phyloP scores from a whole-genome alignment of 768 basidiomycete genomes.

The Tylopilus vinaceipallidus region DNA sequence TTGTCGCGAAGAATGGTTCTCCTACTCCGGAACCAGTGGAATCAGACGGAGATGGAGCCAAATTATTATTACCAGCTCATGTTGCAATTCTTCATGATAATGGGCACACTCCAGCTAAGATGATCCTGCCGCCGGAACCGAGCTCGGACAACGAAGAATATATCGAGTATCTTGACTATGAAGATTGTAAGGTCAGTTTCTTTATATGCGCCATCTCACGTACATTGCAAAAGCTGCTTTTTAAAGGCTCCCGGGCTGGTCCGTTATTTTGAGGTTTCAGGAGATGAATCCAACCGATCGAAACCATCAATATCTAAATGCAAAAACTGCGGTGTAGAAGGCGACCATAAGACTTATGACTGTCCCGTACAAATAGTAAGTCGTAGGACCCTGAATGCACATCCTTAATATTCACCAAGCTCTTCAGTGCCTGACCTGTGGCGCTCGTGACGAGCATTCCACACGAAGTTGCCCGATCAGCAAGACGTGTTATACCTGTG shows the following conservation, averaged over 20 bases:
- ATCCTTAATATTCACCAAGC: slow-evolving; percentile 1
- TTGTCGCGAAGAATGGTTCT: slow-evolving; percentile 26
- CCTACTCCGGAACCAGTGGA: slow-evolving; percentile 14
- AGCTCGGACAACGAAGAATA: slow-evolving; percentile 59
- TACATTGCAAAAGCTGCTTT: background rate
- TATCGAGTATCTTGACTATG: slow-evolving; percentile 79
- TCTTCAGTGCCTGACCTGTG: slow-evolving; percentile 74
- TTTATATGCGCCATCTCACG: background rate
- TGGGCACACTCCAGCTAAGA: slow-evolving; percentile 41
- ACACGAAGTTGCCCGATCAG: slow-evolving; percentile 78
- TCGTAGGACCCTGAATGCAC: slow-evolving; percentile 4
- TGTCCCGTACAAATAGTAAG: slow-evolving; percentile 74
- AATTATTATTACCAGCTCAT: slow-evolving; percentile 65
- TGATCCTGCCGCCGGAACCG: slow-evolving; percentile 41
- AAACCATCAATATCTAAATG: slow-evolving; percentile 56
- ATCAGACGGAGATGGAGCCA: slow-evolving; percentile 13
- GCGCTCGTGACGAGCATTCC: slow-evolving; percentile 73
- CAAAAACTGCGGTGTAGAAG: slow-evolving; percentile 76
- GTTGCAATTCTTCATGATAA: slow-evolving; percentile 49
- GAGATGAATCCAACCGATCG: slow-evolving; percentile 36
- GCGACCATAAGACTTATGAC: slow-evolving; percentile 62
- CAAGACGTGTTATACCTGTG: slow-evolving; percentile 77
- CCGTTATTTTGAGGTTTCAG: slow-evolving; percentile 63
- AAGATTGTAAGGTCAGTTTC: slow-evolving; percentile 52
- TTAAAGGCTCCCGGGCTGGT: slow-evolving; percentile 46